Percentiles rank a stretch among this genome's conserved stretches.
Evolutionary conservation across 768 basidiomycete species (phyloP).

Genomic region (Sarcomyxa edulis): DNA sequence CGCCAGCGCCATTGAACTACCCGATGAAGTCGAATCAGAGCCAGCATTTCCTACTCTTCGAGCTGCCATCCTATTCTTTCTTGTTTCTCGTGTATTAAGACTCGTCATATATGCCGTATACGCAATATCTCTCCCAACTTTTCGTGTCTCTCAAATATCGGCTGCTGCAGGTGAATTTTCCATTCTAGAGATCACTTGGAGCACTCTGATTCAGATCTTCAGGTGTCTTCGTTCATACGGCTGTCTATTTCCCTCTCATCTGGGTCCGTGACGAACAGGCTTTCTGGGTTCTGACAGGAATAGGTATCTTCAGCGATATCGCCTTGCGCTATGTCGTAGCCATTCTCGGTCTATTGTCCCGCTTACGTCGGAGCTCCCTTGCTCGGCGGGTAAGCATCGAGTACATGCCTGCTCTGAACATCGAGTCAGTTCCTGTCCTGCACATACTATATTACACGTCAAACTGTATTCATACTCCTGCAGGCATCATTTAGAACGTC

Average conservation of each 20-base stretch:
- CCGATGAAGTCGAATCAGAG: not conserved
- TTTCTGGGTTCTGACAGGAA: not conserved
- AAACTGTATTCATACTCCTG: too few species aligned
- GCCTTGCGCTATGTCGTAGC: slow-evolving; percentile 1
- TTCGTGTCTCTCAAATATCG: not conserved
- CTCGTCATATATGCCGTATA: not conserved
- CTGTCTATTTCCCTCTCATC: slow-evolving; percentile 1
- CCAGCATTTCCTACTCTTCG: not conserved
- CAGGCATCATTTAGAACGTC: not conserved
- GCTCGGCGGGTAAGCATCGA: not conserved
- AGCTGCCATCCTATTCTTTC: not conserved
- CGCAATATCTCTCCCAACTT: not conserved
- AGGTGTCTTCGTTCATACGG: slow-evolving; percentile 1
- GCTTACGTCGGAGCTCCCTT: not conserved
- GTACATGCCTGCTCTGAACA: not conserved
- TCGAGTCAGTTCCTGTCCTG: too few species aligned
- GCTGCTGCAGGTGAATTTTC: not conserved
- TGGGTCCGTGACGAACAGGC: not conserved
- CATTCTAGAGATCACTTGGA: too few species aligned
- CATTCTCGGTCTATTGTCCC: not conserved
- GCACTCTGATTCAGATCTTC: too few species aligned
- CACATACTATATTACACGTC: too few species aligned
- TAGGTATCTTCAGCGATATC: not conserved
- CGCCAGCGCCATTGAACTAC: not conserved
- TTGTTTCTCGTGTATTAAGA: not conserved